Conservation (phyloP, 495 filamentous ascomycete genomes). For the Penicillium cataractarum region DNA sequence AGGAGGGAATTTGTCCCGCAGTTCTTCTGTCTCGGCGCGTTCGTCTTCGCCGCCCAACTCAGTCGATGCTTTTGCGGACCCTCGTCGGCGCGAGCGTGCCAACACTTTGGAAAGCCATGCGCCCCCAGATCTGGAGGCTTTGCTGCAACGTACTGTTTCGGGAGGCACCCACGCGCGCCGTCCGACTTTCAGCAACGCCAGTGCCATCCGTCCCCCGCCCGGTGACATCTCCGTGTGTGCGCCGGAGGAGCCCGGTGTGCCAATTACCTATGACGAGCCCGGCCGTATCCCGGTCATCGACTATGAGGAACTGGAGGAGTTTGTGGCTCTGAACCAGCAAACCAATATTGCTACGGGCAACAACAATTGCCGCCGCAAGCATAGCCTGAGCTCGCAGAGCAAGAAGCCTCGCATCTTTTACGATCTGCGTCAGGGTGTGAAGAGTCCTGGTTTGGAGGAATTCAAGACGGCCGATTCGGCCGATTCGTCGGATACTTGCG, state of each 20-base stretch:
- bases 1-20: constrained; percentile 46
- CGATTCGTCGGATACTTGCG: constrained; percentile 21
- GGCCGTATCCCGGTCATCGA: constrained; percentile 70
- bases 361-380: constrained; percentile 43
- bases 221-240: constrained; percentile 47
- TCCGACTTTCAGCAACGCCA: constrained; percentile 64
- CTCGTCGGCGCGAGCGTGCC: constrained; percentile 65
- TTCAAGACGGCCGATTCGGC: constrained; percentile 37
- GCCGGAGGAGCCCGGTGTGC: constrained; percentile 87
- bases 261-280: constrained; percentile 53
- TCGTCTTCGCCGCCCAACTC: constrained; percentile 92
- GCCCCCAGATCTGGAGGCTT: constrained; percentile 59
- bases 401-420: constrained; percentile 60
- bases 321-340: constrained; percentile 66
- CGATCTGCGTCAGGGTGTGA: constrained; percentile 57
- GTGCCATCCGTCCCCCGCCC: constrained; percentile 49
- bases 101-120: constrained; percentile 64
- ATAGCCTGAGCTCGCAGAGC: constrained; percentile 56
- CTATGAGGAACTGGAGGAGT: constrained; percentile 86
- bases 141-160: constrained; percentile 73
- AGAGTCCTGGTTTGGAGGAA: constrained; percentile 31
- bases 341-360: constrained; percentile 31
- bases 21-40: constrained; percentile 63
- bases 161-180: constrained; percentile 63
- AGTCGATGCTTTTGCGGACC: constrained; percentile 93